Evolutionary conservation across 805 yeast species (phyloP).

Genomic region (Yarrowia divulgata): DNA sequence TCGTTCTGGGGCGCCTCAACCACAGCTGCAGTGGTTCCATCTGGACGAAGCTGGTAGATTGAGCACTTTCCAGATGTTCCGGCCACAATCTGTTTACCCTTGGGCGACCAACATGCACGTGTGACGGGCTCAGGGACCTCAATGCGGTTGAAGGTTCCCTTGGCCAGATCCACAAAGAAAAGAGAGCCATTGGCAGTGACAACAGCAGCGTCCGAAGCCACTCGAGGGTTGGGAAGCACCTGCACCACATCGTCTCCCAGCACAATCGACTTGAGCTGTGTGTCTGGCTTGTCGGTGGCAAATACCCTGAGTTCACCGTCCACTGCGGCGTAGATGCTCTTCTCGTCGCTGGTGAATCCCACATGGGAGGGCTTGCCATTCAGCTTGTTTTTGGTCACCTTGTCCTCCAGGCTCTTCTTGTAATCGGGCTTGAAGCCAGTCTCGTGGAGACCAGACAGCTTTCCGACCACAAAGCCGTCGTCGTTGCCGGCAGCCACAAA

Average conservation of each 20-base stretch:
- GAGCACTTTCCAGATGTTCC: conserved; percentile 43
- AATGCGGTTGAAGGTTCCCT: neutral
- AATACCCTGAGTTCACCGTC: conserved; percentile 7
- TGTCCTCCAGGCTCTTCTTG: conserved; percentile 23
- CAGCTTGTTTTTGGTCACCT: conserved; percentile 24
- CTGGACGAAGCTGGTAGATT: conserved; percentile 41
- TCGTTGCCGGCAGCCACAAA: conserved; percentile 45
- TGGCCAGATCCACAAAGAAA: conserved; percentile 13
- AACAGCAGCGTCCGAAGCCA: conserved; percentile 41
- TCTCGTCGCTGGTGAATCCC: conserved; percentile 46
- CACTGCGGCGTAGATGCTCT: conserved; percentile 40
- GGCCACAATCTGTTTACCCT: conserved; percentile 45
- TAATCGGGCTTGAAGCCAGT: conserved; percentile 16
- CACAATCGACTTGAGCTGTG: neutral
- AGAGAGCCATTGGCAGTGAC: conserved; percentile 40
- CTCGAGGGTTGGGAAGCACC: conserved; percentile 42
- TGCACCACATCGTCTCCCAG: conserved; percentile 38
- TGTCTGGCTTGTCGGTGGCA: conserved; percentile 3
- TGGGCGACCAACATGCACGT: conserved; percentile 46
- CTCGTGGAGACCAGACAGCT: conserved; percentile 43
- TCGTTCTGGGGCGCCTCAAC: conserved; percentile 41
- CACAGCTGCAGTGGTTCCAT: conserved; percentile 39
- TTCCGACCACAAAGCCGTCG: conserved; percentile 43
- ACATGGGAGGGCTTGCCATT: conserved; percentile 41
- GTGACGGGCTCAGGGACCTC: conserved; percentile 37